Evolutionary conservation across 1,284 basidiomycete genomes (phyloP), one percentile per base, ranked within the genome.

Genomic region (Tylopilus orsonianus): DNA sequence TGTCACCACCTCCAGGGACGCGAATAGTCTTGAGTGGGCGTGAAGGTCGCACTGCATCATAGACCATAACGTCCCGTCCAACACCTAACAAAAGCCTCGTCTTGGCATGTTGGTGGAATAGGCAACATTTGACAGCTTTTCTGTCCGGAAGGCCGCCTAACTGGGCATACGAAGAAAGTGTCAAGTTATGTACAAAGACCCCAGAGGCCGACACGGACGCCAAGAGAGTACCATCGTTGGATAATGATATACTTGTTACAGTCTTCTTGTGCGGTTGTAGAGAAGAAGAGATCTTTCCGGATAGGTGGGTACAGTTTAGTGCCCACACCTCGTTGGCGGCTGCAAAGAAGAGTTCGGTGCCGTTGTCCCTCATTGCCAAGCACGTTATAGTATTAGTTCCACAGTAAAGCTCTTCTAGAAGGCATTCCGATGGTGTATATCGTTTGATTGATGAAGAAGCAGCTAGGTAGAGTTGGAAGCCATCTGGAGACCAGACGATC

Each of bases 171-270:
- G 81, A 75, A 10, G 75, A 67, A 33, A 47, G 52, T 9, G 54
- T 38, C 50, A 87, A 67, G 54, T 84, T 79, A 55, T 86, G 75
- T 5, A 87, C 69, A 54, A 85, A 75, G n/a, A 78, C 75, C 3
- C 73, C 70, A 38, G 67, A 65, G 0, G 69, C 56, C 18, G 84
- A 80, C 2, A 78, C 76, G 1, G 78, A 78, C 0, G 80, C 79
- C 32, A 88, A 72, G 19, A 83, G 62, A 5, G 74, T 74, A n/a
- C 64, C 61, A 54, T 85, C 83, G 48, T 72, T 80, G 14, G 80
- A 83, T 2, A 85, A 61, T 0, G 83, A 75, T 10, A 88, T 59
- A 5, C 73, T 75, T 8, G 68, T 76, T 34, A 87, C 60, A 10
- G 68, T 42, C 1, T 64, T 53, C 53, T 81, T 81, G 69, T 91